Evolutionary conservation across 352 stramenopile species (phyloP), one percentile per base, ranked within the genome.

Genomic region (Pseudoperonospora humuli): DNA sequence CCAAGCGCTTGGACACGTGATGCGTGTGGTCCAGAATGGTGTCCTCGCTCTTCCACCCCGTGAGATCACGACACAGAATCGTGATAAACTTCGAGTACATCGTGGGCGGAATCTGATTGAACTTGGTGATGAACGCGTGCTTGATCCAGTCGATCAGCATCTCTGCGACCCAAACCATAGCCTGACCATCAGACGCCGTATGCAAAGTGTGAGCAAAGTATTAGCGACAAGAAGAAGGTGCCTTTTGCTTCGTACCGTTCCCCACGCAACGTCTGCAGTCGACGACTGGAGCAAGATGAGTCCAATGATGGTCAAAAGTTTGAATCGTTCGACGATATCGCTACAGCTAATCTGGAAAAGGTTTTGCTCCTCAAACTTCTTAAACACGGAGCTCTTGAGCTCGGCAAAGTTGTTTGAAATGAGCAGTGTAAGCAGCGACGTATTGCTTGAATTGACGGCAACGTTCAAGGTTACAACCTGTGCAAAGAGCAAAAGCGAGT

Each of bases 81-180:
- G 95, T 93, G 44, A 86, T 81, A 64, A 97, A 98, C 57, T 98
- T 96, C 40, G 77, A 85, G 64, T 98, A 99, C 20, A 97, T 77
- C 3, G 58, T 73, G 24, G 92, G 90, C 25, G 93, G 76, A 34
- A 99, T 91, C 32, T 91, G 80, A 61, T 99, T 99, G 69, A 98
- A 99, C 53, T 99, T 99, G 38, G 91, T 98, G 54, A 99, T 98
- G 67, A 99, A 99, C 3, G 87, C 89, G 64, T 99, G 96, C 68
- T 99, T 99, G 45, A 98, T 87, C 91, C 93, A 98, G 70, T 99
- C 96, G 41, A 96, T 95, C 39, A 98, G 52, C 57, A 98, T 86
- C 65, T 99, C 95, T 9, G 85, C 81, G 7, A 83, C 53, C 48
- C 96, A 84, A 18, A 98, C 89, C 66, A 97, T 85, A 0, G 73